Percentiles rank a stretch among this genome's conserved stretches.
These are phyloP conservation scores for Graphilbum sp. DNA, from an alignment of 2,329 filamentous ascomycete genomes.

Conservation along the genomic window DNA sequence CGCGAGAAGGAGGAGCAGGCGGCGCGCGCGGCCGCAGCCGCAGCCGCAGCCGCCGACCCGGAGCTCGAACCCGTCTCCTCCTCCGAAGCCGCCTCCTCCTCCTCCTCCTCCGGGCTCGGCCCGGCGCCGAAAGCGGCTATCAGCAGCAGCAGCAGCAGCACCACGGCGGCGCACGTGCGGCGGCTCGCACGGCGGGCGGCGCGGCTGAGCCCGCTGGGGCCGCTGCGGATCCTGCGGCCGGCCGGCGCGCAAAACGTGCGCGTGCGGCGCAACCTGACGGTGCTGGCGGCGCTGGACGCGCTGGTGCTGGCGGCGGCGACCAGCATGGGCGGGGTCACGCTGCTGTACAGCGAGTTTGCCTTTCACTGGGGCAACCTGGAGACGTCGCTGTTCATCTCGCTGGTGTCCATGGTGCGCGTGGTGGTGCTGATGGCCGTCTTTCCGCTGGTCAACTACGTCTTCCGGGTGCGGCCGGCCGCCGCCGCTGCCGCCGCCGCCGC, in stretches of 20 bases:
- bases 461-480: slow-evolving; percentile 40
- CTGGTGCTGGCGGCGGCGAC: slow-evolving; percentile 69
- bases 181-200: too few relatives aligned
- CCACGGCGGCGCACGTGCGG: too few relatives aligned
- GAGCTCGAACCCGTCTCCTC: background rate
- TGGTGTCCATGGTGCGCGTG: slow-evolving; percentile 65
- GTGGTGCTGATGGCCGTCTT: slow-evolving; percentile 57
- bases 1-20: slow-evolving; percentile 19
- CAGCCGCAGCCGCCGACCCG: too few relatives aligned
- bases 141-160: too few relatives aligned
- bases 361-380: slow-evolving; percentile 76
- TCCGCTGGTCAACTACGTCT: slow-evolving; percentile 59
- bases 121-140: background rate
- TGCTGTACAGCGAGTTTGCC: slow-evolving; percentile 66
- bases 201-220: slow-evolving; percentile 62
- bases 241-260: slow-evolving; percentile 43
- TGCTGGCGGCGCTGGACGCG: slow-evolving; percentile 67
- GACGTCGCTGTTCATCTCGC: slow-evolving; percentile 63
- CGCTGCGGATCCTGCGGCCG: slow-evolving; percentile 64
- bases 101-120: background rate
- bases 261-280: slow-evolving; percentile 64
- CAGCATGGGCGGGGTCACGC: slow-evolving; percentile 62
- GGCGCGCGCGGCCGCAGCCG: background rate
- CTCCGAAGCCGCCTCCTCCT: background rate
- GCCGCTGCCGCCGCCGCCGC: slow-evolving; percentile 11